phyloP scores from a whole-genome alignment of 169 alveolate species.

The Cryptosporidium meleagridis region DNA sequence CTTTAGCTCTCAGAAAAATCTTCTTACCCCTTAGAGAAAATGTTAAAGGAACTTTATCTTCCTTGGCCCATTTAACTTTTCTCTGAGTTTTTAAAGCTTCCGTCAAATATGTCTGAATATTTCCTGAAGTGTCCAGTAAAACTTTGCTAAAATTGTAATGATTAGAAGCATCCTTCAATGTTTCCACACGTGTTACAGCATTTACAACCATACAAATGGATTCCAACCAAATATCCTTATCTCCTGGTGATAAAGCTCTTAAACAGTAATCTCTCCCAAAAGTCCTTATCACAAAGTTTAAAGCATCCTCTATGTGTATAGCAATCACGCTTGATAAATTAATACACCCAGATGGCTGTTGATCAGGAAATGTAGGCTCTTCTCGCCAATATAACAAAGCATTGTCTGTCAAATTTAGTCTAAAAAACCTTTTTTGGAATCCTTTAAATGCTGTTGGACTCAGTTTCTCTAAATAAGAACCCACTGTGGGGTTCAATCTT shows the following conservation, averaged over 20 bases:
- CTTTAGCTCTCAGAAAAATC: constrained; percentile 20
- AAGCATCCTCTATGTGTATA: constrained; percentile 66
- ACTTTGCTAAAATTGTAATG: constrained; percentile 33
- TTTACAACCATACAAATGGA: constrained; percentile 70
- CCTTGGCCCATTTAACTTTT: constrained; percentile 57
- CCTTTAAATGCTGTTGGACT: constrained; percentile 73
- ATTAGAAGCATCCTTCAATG: constrained; percentile 55
- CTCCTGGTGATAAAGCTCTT: constrained; percentile 65
- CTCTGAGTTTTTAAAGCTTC: constrained; percentile 72
- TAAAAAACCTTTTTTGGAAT: constrained; percentile 56
- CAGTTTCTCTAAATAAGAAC: constrained; percentile 52
- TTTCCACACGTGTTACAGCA: constrained; percentile 30
- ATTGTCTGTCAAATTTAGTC: constrained; percentile 50
- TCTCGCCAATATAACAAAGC: constrained; percentile 74
- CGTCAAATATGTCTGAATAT: constrained; percentile 26
- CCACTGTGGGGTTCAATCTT: constrained; percentile 65
- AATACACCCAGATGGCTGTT: constrained; percentile 62
- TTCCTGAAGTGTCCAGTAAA: constrained; percentile 13
- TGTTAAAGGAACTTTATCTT: constrained; percentile 57
- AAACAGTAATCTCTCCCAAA: constrained; percentile 66
- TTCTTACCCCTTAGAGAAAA: constrained; percentile 62
- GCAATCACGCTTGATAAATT: constrained; percentile 54
- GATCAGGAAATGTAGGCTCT: constrained; percentile 69
- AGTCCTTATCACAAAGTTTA: constrained; percentile 61
- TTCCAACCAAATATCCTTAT: constrained; percentile 67